Conservation (phyloP, 164 flowering plant species). For the Vitis amurensis region DNA sequence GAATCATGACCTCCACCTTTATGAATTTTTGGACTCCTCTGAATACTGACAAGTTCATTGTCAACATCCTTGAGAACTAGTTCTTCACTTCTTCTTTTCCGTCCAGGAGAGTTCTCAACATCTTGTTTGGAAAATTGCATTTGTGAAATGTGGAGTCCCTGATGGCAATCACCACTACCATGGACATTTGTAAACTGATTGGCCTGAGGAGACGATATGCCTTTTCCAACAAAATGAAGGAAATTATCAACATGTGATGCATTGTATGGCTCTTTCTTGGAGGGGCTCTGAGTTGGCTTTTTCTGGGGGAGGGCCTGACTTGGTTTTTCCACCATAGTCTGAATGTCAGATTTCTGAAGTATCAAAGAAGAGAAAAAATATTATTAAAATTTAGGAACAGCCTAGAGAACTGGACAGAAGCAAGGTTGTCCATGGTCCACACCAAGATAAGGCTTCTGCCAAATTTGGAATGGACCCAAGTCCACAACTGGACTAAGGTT, state of each 20-base stretch:
- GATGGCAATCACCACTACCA: conserved; percentile 6
- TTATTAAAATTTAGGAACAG: not conserved
- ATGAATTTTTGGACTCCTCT: conserved; percentile 34
- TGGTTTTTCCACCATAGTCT: conserved; percentile 19
- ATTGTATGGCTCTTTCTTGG: conserved; percentile 18
- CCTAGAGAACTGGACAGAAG: not conserved
- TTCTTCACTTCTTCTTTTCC: conserved; percentile 42
- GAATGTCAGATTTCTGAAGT: conserved; percentile 6
- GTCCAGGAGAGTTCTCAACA: conserved; percentile 19
- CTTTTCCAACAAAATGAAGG: conserved; percentile 12
- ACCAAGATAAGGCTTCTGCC: not conserved
- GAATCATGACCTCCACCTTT: conserved; percentile 21
- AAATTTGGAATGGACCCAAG: too few relatives aligned
- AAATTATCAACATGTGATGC: conserved; percentile 9
- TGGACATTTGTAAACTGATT: conserved; percentile 3
- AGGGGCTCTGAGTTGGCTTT: conserved; percentile 25
- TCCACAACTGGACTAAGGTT: too few relatives aligned
- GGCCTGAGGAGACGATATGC: conserved; percentile 14
- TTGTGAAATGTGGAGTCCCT: conserved; percentile 6
- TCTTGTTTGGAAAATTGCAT: conserved; percentile 11
- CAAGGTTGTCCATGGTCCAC: not conserved
- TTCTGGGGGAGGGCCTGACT: conserved; percentile 25
- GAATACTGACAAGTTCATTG: conserved; percentile 14
- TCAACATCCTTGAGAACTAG: conserved; percentile 20
- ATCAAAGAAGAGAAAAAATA: not conserved